Conservation (phyloP, 345 rosid genomes). For the Rubroshorea leprosula region DNA sequence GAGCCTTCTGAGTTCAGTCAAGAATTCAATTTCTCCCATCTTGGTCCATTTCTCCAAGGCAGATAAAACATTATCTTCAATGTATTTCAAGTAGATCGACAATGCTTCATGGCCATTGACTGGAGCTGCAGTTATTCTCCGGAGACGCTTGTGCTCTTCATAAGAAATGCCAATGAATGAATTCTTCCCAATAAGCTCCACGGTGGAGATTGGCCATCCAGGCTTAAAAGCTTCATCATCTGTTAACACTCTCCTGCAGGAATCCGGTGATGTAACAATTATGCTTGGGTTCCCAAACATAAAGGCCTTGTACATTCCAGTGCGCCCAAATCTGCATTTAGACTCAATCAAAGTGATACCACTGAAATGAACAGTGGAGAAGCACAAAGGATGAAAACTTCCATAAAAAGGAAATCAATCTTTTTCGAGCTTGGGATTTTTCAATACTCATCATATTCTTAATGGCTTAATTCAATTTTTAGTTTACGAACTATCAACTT, state of each 20-base stretch:
- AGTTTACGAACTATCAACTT: too few relatives aligned
- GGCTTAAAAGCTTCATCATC: constrained; percentile 72
- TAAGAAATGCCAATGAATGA: constrained; percentile 63
- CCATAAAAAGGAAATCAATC: too few relatives aligned
- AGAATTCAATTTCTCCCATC: constrained; percentile 59
- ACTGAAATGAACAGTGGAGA: too few relatives aligned
- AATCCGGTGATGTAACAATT: constrained; percentile 65
- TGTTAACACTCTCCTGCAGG: constrained; percentile 48
- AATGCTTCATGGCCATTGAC: constrained; percentile 81
- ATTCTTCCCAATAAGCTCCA: constrained; percentile 65
- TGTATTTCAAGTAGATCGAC: constrained; percentile 48
- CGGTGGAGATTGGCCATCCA: constrained; percentile 74
- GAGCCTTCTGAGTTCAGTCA: constrained; percentile 65
- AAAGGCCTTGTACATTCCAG: constrained; percentile 68
- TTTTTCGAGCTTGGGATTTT: too few relatives aligned
- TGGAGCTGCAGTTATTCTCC: constrained; percentile 68
- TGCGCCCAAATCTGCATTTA: constrained; percentile 53
- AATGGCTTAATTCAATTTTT: too few relatives aligned
- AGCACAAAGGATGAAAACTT: too few relatives aligned
- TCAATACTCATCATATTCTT: too few relatives aligned
- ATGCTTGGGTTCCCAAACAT: constrained; percentile 85
- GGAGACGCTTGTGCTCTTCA: constrained; percentile 84
- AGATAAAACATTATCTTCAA: constrained; percentile 51
- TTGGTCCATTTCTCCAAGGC: constrained; percentile 59
- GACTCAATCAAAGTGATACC: too few relatives aligned